A percentile compares a stretch with the other conserved stretches of the same genome.
These are phyloP conservation scores for Candida ficus DNA, from an alignment of 805 yeast genomes.

Conservation along the genomic window DNA sequence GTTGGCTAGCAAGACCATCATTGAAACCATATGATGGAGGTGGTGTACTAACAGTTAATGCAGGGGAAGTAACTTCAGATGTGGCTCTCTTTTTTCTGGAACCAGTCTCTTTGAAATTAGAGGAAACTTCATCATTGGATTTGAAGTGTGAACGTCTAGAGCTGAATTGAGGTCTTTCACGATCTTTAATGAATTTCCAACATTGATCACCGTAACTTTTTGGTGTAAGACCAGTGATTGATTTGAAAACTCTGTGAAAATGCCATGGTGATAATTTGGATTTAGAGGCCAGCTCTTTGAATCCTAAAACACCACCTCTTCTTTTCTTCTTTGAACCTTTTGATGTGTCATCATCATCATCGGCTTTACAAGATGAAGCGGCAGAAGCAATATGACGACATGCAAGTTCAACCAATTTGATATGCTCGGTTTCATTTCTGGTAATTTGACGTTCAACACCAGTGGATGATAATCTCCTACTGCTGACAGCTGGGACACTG, in stretches of 20 bases:
- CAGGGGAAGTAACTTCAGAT: conserved; percentile 10
- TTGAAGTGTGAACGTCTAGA: conserved; percentile 21
- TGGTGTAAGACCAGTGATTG: conserved; percentile 82
- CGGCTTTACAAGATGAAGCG: conserved; percentile 40
- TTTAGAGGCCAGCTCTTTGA: conserved; percentile 82
- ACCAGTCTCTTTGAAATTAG: conserved; percentile 9
- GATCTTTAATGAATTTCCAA: conserved; percentile 49
- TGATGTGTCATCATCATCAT: conserved; percentile 10
- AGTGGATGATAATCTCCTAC: conserved; percentile 2
- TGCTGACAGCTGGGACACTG: conserved; percentile 19
- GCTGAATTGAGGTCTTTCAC: conserved; percentile 17
- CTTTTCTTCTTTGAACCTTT: conserved; percentile 42
- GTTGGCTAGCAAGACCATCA: background rate
- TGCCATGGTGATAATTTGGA: conserved; percentile 88
- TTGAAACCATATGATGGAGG: background rate
- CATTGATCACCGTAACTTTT: conserved; percentile 86
- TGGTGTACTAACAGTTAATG: conserved; percentile 2
- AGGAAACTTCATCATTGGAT: conserved; percentile 17
- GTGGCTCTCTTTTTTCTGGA: conserved; percentile 7
- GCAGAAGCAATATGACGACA: conserved; percentile 82
- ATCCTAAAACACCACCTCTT: conserved; percentile 76
- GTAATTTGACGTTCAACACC: conserved; percentile 30
- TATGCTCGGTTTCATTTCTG: conserved; percentile 64
- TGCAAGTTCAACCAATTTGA: conserved; percentile 66
- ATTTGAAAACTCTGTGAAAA: conserved; percentile 84